These are phyloP conservation scores for Eucalyptus rudis DNA, from an alignment of 345 rosid genomes.

Conservation along the genomic window DNA sequence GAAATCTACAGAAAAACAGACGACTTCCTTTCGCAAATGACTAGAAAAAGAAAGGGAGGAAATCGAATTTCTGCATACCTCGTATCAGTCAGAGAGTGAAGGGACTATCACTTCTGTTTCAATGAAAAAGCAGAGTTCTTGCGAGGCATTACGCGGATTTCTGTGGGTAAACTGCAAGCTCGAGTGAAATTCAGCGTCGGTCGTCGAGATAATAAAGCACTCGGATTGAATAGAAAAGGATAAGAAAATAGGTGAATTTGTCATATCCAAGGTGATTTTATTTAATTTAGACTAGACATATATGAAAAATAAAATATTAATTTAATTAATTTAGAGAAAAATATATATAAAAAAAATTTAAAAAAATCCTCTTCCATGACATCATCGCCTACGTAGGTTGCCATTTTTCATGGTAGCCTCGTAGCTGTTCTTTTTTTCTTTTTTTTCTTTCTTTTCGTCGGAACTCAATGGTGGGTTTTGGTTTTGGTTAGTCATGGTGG, in stretches of 20 bases:
- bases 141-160: not conserved
- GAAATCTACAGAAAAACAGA: not conserved
- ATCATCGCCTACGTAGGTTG: not conserved
- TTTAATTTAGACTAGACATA: not conserved
- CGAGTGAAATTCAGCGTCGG: not conserved
- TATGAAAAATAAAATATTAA: not conserved
- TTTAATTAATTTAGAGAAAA: not conserved
- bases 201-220: not conserved
- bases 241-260: not conserved
- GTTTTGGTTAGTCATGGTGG: not conserved
- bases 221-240: not conserved
- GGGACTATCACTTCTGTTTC: not conserved
- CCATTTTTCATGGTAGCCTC: not conserved
- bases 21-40: not conserved
- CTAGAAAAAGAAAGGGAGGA: not conserved
- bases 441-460: fast-evolving
- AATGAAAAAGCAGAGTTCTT: not conserved
- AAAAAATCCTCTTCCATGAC: not conserved
- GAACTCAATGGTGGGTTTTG: not conserved
- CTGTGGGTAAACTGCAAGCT: not conserved
- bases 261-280: not conserved
- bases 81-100: not conserved
- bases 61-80: not conserved
- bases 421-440: fast-evolving
- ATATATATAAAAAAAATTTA: not conserved